phyloP scores from a whole-genome alignment of 83 land plant species.

The Isoetes engelmannii region DNA sequence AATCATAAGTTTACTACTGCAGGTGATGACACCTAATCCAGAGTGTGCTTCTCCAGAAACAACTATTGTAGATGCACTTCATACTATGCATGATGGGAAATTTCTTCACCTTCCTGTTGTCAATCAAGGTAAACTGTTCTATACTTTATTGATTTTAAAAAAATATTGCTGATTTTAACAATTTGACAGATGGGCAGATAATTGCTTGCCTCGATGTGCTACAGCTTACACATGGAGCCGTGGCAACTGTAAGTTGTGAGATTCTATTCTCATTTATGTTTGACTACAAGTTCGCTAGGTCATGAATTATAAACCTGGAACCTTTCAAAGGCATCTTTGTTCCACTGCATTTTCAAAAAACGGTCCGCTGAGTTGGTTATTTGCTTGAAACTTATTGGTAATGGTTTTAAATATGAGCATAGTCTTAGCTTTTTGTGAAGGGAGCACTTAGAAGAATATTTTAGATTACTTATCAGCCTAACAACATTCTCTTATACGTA shows the following conservation, averaged over 20 bases:
- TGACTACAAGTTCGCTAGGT: neutral
- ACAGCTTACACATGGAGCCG: constrained; percentile 1
- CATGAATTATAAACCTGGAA: no score
- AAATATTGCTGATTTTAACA: neutral
- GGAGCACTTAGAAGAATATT: no score
- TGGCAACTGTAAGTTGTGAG: constrained; percentile 4
- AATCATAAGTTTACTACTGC: constrained; percentile 7
- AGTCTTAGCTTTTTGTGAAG: no score
- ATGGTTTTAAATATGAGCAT: no score
- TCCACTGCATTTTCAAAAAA: no score
- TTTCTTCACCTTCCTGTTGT: constrained; percentile 88
- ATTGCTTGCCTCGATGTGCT: constrained; percentile 2
- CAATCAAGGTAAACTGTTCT: constrained; percentile 51
- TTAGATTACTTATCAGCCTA: no score
- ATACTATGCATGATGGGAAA: constrained; percentile 96
- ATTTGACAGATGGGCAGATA: constrained; percentile 1
- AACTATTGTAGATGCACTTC: constrained; percentile 89
- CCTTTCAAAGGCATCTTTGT: no score
- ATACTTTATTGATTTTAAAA: neutral
- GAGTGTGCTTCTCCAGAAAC: constrained; percentile 81
- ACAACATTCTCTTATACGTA: no score
- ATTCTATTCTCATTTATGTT: neutral
- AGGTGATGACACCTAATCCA: constrained; percentile 97
- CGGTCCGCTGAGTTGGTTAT: no score
- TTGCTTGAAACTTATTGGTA: no score